Evolutionary conservation across 768 basidiomycete genomes (phyloP), one percentile per base, ranked within the genome.

Genomic region (Sistotremastrum suecicum): DNA sequence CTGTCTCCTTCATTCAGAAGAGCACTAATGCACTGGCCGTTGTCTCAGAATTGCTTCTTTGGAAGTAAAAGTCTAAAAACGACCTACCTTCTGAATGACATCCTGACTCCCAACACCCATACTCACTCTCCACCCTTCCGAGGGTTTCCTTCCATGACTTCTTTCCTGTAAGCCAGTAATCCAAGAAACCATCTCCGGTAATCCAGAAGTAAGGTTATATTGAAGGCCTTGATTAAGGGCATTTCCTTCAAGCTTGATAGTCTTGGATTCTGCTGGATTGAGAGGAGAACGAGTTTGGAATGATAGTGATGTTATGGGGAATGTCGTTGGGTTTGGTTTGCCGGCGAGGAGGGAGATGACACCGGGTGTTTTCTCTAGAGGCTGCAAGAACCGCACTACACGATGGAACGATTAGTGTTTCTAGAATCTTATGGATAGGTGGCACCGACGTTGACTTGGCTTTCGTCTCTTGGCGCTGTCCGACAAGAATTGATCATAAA

Each of bases 71-170:
- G 1, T 11, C 2, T 20, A 33, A 4, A 32, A 34, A 11, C 12
- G 0, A 53, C 66, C 3, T 44, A 84, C 89, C 74, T 92, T 95
- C 65, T 71, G 82, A 42, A 97, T 75, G 51, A 89, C 58, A 66
- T 95, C 90, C 62, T 95, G 92, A 39, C 85, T 86, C 7, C 92
- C 92, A 37, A 71, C 70, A 1, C 91, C 89, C 7, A 95, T 65
- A 37, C 75, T 78, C 7, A 91, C 59, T 38, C 67, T 66, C 90
- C 91, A 98, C 5, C 77, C 80, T 52, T 75, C 76, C 2, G 67
- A 71, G 38, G 54, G 58, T 42, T 67, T 66, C 39, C 87, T 69
- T 3, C 74, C 75, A 54, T 98, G 92, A 37, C 69, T 67, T 7
- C 59, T 56, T 52, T 74, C 76, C 60, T 95, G 89, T 45, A 98